Base-by-base conservation (phyloP, 495 filamentous ascomycete genomes). In the Ascodesmis nigricans region DNA sequence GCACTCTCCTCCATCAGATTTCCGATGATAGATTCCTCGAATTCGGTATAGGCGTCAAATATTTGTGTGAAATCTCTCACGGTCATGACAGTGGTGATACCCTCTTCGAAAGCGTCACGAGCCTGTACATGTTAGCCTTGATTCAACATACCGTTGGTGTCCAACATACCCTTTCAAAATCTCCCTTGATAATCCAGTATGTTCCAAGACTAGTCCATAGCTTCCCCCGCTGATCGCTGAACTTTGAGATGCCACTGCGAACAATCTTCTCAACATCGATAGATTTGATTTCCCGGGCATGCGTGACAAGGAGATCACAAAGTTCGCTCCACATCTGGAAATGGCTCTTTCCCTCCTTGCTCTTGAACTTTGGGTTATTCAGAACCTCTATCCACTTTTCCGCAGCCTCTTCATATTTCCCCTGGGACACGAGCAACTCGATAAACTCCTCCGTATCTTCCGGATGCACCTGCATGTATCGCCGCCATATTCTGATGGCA, bases 271-370 rank as follows among this genome's bases (percentile, higher is more conserved):
- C 84, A 22, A 95, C 87, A 44, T 92, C 76, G 41, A 95, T 80
- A 25, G 78, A 78, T 43, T 84, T 69, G 33, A 99, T 73, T 24
- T 87, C 65, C 45, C 72, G 75, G 16, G 84, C 90, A 47, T 84
- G 80, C 15, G 73, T 75, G 20, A 99, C 87, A n/a, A 95, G 56
- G 40, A 95, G 50, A 45, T 95, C 84, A n/a, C 92, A 75, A 77
- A 95, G 87, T 55, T 95, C 90, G 33, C 75, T 87, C 90, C 90
- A 95, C 26, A 95, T 61, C 54, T 95, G 81, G 52, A 93, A 95
- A 42, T 82, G 78, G 10, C 90, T 82, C 54, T 92, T 93, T 21
- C 76, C 75, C 34, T 84, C 67, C 58, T 91, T 92, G 52, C 83
- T 93, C 46, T 72, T 69, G 57, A 95, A 95, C 9, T 72, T 71